Evolutionary conservation across 1,139 yeast genomes (phyloP).

Genomic region (Kodamaea arcana): DNA sequence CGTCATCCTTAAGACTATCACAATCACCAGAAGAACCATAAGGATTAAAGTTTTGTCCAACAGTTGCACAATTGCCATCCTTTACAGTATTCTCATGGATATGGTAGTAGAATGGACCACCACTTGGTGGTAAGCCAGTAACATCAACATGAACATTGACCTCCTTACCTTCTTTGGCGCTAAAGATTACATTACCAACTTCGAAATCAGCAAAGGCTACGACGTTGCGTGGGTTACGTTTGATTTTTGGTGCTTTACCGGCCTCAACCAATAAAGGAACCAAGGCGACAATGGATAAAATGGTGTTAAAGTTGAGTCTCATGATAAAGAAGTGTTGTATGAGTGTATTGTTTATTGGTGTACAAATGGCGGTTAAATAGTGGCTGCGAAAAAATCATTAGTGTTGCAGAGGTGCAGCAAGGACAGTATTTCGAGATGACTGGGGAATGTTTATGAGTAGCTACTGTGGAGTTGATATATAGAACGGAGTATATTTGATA

Average conservation of each 20-base stretch:
- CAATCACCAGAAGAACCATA: conserved; percentile 43
- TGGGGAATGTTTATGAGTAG: too few species aligned
- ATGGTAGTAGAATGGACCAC: conserved; percentile 60
- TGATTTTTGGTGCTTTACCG: conserved; percentile 37
- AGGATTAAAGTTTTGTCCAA: conserved; percentile 54
- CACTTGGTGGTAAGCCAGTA: conserved; percentile 50
- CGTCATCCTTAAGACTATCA: conserved; percentile 42
- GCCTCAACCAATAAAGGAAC: conserved; percentile 15
- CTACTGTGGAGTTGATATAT: too few species aligned
- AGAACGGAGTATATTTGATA: too few species aligned
- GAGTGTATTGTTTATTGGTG: neutral
- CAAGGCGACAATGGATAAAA: conserved; percentile 4
- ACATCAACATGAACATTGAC: conserved; percentile 60
- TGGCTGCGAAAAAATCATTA: conserved; percentile 1
- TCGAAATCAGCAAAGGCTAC: conserved; percentile 60
- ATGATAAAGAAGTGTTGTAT: neutral
- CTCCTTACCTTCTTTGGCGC: conserved; percentile 40
- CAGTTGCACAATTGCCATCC: conserved; percentile 44
- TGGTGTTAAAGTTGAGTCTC: neutral
- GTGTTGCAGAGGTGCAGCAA: too few species aligned
- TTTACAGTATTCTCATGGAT: conserved; percentile 47
- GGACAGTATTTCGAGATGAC: too few species aligned
- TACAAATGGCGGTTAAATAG: too few species aligned
- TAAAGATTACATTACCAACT: conserved; percentile 49
- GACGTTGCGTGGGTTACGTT: conserved; percentile 40